These are phyloP conservation scores for Uronychia binucleata DNA, from an alignment of 73 alveolate genomes.

Conservation along the genomic window DNA sequence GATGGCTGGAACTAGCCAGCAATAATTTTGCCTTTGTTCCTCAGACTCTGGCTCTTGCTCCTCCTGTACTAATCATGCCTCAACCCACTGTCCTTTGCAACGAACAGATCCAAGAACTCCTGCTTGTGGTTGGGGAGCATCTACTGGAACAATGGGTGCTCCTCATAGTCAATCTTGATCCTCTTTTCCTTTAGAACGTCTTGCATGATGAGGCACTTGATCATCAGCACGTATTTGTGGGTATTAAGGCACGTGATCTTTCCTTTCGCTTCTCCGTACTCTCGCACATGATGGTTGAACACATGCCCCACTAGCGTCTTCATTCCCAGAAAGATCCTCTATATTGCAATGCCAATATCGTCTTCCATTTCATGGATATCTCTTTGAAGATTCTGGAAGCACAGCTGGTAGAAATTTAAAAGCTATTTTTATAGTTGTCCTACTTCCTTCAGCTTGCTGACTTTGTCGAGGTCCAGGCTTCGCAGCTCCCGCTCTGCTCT, in stretches of 20 bases:
- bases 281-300: neutral
- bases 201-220: neutral
- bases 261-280: neutral
- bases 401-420: neutral
- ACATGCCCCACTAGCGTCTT: neutral
- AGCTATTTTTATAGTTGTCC: neutral
- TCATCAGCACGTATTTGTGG: neutral
- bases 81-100: neutral
- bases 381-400: neutral
- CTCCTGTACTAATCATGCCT: neutral
- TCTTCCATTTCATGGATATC: neutral
- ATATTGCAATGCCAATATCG: neutral
- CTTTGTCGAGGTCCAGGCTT: neutral
- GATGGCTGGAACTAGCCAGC: neutral
- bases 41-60: no score
- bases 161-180: neutral
- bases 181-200: neutral
- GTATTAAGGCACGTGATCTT: neutral
- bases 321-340: neutral
- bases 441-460: neutral
- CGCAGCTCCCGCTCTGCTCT: neutral
- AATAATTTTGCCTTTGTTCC: neutral
- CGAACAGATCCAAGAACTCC: neutral
- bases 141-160: neutral
- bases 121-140: neutral